Base-by-base conservation (phyloP, 225 moss, liverwort and hornwort species). In the Takakia lepidozioides region DNA sequence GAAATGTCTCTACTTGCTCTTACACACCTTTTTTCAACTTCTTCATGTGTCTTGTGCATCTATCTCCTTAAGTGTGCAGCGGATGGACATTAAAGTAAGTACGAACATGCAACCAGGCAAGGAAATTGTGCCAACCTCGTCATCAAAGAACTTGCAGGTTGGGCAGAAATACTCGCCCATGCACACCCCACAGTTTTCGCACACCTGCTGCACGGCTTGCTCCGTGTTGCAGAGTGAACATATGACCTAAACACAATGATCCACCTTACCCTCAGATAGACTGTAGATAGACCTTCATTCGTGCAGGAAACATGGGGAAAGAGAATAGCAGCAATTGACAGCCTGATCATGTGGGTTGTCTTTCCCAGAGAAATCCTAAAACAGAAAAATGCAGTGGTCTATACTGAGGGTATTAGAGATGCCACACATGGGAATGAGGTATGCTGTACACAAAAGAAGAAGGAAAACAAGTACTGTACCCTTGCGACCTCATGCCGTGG, bases 81-180 rank as follows among this genome's bases (percentile, higher is more conserved):
- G n/a, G n/a, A n/a, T n/a, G n/a, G n/a, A n/a, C n/a, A n/a, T n/a
- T n/a, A n/a, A n/a, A n/a, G n/a, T n/a, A n/a, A n/a, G n/a, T n/a
- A n/a, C n/a, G n/a, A n/a, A n/a, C n/a, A n/a, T n/a, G n/a, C n/a
- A n/a, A n/a, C n/a, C n/a, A n/a, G n/a, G n/a, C n/a, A n/a, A n/a
- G 17, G 9, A 41, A 19, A 2, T 23, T 1, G 20, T 41, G 41
- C 46, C 7, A 10, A 80, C 80, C 55, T 87, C 81, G 22, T 98
- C 98, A 62, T 98, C 98, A 35, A 70, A 98, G 51, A 98, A 98
- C 36, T 85, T 91, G 78, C 98, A 98, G 37, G 63, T 70, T 27
- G 58, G 57, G 38, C 98, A 98, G 57, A 87, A 98, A 26, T 78
- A 98, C 18, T 87, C 87, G 51, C 98, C 98, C 98, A 98, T 91